phyloP scores from a whole-genome alignment of 148 eudicot genomes.

The Amaranthus cruentus region DNA sequence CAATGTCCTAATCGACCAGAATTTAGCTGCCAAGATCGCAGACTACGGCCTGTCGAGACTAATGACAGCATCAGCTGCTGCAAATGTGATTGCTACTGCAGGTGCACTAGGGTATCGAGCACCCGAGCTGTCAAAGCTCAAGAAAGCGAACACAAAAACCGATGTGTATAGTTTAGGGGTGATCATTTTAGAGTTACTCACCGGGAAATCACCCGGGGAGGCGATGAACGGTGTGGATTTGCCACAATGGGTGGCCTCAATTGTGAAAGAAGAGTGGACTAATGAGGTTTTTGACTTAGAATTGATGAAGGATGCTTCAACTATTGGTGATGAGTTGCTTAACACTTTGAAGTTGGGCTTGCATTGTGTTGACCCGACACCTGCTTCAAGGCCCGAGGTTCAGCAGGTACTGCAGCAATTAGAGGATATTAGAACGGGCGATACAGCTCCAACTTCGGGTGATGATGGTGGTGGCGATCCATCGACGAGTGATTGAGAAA shows the following conservation, averaged over 20 bases:
- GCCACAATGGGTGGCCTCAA: conserved; percentile 91
- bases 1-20: conserved; percentile 68
- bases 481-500: conserved; percentile 35
- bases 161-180: conserved; percentile 85
- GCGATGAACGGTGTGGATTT: conserved; percentile 69
- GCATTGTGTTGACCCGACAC: conserved; percentile 83
- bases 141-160: conserved; percentile 72
- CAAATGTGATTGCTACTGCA: conserved; percentile 73
- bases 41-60: conserved; percentile 75
- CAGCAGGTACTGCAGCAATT: conserved; percentile 66
- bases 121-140: conserved; percentile 80
- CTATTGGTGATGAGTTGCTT: conserved; percentile 69
- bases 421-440: conserved; percentile 53
- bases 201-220: conserved; percentile 82
- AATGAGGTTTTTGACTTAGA: conserved; percentile 85
- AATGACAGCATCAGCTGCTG: conserved; percentile 70
- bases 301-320: conserved; percentile 66
- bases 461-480: conserved; percentile 25
- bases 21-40: conserved; percentile 44
- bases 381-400: conserved; percentile 71
- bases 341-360: conserved; percentile 73
- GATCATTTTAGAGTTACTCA: conserved; percentile 64
- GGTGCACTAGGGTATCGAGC: conserved; percentile 85
- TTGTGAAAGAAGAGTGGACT: conserved; percentile 86
- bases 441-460: conserved; percentile 34